These are phyloP conservation scores for Myriosclerotinia curreyana DNA, from an alignment of 2,329 filamentous ascomycete species.

Conservation along the genomic window DNA sequence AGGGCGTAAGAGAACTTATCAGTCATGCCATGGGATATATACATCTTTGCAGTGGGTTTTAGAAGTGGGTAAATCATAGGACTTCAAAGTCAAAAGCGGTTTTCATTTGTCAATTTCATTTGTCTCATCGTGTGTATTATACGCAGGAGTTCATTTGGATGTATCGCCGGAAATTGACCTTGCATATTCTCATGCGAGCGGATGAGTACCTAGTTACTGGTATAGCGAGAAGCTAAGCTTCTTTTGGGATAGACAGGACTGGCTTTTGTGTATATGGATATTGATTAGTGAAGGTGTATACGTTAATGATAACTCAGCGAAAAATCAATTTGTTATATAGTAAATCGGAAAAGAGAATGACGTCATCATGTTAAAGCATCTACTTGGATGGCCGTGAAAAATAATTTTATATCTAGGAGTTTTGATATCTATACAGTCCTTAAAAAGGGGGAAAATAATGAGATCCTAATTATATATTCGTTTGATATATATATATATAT, in stretches of 20 bases:
- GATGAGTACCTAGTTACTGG: too few relatives aligned
- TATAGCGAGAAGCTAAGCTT: neutral
- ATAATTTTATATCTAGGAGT: neutral
- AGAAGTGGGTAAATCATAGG: neutral
- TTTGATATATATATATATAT: too few relatives aligned
- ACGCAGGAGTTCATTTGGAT: neutral
- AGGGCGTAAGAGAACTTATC: neutral
- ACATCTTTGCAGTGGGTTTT: neutral
- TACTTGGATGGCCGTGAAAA: neutral
- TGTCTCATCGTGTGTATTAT: neutral
- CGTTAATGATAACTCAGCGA: constrained; percentile 2
- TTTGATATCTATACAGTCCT: too few relatives aligned
- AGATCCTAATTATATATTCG: too few relatives aligned
- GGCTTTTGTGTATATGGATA: constrained; percentile 4
- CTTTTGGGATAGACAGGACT: constrained; percentile 8
- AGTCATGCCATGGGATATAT: neutral
- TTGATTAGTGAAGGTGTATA: neutral
- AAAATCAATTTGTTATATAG: neutral
- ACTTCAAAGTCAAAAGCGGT: neutral
- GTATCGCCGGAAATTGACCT: neutral
- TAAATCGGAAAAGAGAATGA: neutral
- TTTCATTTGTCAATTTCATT: neutral
- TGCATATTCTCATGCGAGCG: constrained; percentile 4
- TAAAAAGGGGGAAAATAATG: too few relatives aligned
- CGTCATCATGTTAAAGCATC: neutral